Conservation (phyloP, 257 asterid genomes). For the Pogostemon cablin region DNA sequence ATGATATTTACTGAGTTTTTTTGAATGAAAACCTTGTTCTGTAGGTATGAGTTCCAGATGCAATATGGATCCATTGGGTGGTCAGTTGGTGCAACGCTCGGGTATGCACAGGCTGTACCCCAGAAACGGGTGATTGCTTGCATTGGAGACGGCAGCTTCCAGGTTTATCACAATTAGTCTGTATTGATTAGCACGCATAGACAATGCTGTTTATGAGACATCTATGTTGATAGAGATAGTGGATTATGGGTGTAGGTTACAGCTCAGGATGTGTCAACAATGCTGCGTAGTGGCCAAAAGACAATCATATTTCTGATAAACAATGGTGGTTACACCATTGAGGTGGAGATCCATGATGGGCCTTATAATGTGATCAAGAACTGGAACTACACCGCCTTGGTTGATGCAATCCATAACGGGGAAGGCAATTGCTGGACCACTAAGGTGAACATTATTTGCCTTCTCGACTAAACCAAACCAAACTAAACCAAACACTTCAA, state of each 20-base stretch:
- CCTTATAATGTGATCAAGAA: conserved; percentile 91
- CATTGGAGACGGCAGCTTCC: conserved; percentile 93
- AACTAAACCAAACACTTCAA: not conserved
- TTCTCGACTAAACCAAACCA: not conserved
- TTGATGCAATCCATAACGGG: conserved; percentile 76
- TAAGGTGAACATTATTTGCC: conserved; percentile 45
- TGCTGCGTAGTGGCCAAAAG: conserved; percentile 65
- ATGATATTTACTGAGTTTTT: not conserved
- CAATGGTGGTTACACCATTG: conserved; percentile 82
- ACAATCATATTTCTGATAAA: conserved; percentile 76
- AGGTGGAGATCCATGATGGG: conserved; percentile 84
- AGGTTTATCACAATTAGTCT: conserved; percentile 43
- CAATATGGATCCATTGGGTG: conserved; percentile 91
- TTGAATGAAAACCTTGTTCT: not conserved
- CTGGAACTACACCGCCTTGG: conserved; percentile 79
- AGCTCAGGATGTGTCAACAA: conserved; percentile 75
- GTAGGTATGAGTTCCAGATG: conserved; percentile 83
- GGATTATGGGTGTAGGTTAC: conserved; percentile 50
- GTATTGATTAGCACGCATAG: no score
- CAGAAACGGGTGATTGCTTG: conserved; percentile 72
- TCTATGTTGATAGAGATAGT: not conserved
- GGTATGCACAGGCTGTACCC: conserved; percentile 77
- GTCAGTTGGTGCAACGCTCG: conserved; percentile 91
- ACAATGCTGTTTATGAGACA: no score
- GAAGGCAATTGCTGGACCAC: conserved; percentile 93